These are phyloP conservation scores for Halophytophthora batemanensis DNA, from an alignment of 352 stramenopile species.

Conservation along the genomic window DNA sequence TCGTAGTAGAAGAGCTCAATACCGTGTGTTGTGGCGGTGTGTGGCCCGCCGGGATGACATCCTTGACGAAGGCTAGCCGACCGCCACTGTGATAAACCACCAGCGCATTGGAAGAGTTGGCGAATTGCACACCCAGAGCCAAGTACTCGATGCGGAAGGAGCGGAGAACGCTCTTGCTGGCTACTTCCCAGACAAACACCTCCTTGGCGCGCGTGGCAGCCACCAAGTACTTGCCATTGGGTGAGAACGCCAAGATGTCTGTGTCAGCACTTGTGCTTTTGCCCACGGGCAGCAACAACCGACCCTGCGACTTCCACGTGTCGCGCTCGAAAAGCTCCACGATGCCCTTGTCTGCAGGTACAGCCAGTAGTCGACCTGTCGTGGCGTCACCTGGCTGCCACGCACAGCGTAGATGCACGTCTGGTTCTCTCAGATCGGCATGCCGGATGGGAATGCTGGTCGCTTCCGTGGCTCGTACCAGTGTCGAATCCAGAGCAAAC, in stretches of 20 bases:
- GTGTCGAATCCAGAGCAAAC: constrained; percentile 46
- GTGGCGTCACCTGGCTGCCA: constrained; percentile 39
- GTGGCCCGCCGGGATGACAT: constrained; percentile 51
- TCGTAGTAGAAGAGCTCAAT: constrained; percentile 1
- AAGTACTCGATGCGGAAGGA: constrained; percentile 61
- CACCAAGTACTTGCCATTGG: constrained; percentile 74
- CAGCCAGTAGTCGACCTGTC: constrained; percentile 41
- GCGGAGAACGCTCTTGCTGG: constrained; percentile 45
- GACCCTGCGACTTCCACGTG: constrained; percentile 38
- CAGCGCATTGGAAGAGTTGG: constrained; percentile 47
- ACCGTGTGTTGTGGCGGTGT: constrained; percentile 50
- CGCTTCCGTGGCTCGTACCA: constrained; percentile 35
- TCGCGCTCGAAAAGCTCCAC: constrained; percentile 57
- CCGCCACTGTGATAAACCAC: constrained; percentile 59
- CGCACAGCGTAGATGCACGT: constrained; percentile 61
- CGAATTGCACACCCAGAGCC: constrained; percentile 57
- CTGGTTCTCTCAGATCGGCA: constrained; percentile 52
- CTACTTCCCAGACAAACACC: constrained; percentile 66
- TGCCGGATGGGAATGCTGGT: constrained; percentile 61
- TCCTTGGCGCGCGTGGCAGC: constrained; percentile 68
- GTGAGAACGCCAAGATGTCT: constrained; percentile 72
- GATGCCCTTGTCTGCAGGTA: constrained; percentile 64
- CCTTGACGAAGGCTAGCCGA: constrained; percentile 62
- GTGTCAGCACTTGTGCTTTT: constrained; percentile 57
- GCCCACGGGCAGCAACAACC: constrained; percentile 55